Base-by-base conservation (phyloP, 192 early-diverging fungal genomes). In the Coemansia interrupta region DNA sequence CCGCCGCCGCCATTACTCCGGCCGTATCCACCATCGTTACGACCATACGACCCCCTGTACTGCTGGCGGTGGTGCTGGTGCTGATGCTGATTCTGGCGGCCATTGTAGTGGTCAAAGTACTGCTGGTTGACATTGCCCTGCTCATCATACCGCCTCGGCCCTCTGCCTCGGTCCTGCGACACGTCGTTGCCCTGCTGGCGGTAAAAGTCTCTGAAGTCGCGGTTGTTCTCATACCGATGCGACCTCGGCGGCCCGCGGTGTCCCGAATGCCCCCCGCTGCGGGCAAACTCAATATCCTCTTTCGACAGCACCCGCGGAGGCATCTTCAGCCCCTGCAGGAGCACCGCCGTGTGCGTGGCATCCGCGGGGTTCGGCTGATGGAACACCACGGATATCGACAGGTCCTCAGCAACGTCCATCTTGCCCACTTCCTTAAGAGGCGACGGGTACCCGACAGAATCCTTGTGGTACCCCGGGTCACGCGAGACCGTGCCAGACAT, bases 341-440 rank as follows among this genome's bases (percentile, higher is more conserved):
- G 19, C 1, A 63, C 63, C 0, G 66, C 66, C 32, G 48, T 53
- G 48, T 70, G 68, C 29, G 32, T 42, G 11, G 61, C 30, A 7
- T 61, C 70, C 3, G 9, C 1, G 32, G 64, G 60, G 56, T 74
- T 54, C 10, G 82, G 82, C 46, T 72, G 64, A 26, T 68, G 67
- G 63, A 58, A 83, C 17, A 74, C 42, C 0, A 55, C 82, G 36
- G 83, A 83, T 10, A 90, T 82, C 14, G 84, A 87, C 29, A 71
- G 81, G 60, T 86, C 85, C 23, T 87, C 76, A 3, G 78, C 71
- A 42, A 90, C 83, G 32, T 89, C 84, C 10, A 75, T 66, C 40
- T 83, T 62, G 30, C 78, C 84, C 7, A 72, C 81, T 3, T 9
- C 51, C 4, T 81, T 55, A 19, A 87, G 84, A 7, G 85, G 82